Evolutionary conservation across 768 basidiomycete genomes (phyloP).

Genomic region (Phlegmacium glaucopus): DNA sequence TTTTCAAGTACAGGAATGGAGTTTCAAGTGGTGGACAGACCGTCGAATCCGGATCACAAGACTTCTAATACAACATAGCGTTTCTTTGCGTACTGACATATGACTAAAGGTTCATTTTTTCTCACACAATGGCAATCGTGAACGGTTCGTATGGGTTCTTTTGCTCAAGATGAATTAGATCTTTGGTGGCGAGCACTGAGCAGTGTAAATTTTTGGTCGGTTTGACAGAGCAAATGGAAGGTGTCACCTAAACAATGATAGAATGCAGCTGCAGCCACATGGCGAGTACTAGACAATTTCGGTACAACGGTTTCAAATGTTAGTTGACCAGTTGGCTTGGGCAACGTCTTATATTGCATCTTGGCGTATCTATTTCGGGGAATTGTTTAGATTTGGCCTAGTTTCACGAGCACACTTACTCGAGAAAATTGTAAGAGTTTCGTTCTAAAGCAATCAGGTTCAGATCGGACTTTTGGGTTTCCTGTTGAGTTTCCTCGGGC

Average conservation of each 20-base stretch:
- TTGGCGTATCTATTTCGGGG: slow-evolving; percentile 57
- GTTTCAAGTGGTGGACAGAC: too few species aligned
- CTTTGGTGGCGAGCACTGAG: slow-evolving; percentile 75
- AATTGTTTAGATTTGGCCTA: slow-evolving; percentile 13
- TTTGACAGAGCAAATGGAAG: not conserved
- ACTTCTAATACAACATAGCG: too few species aligned
- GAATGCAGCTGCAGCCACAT: slow-evolving; percentile 78
- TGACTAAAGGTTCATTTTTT: not conserved
- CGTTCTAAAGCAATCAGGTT: slow-evolving; percentile 63
- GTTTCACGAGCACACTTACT: slow-evolving; percentile 42
- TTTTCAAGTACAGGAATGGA: slow-evolving; percentile 1
- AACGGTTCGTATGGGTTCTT: slow-evolving; percentile 56
- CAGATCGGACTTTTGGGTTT: slow-evolving; percentile 53
- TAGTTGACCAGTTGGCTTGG: slow-evolving; percentile 42
- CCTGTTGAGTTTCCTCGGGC: slow-evolving; percentile 24
- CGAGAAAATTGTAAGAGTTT: slow-evolving; percentile 77
- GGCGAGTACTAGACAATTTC: slow-evolving; percentile 60
- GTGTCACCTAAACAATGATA: slow-evolving; percentile 77
- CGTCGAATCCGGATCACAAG: too few species aligned
- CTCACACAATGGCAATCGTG: slow-evolving; percentile 31
- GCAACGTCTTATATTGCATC: slow-evolving; percentile 67
- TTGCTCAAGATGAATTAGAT: slow-evolving; percentile 62
- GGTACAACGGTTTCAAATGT: slow-evolving; percentile 69
- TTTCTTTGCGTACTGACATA: too few species aligned
- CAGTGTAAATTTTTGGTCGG: too few species aligned